Evolutionary conservation across 169 alveolate genomes (phyloP), one percentile per base, ranked within the genome.

Genomic region (Eimeria acervulina): DNA sequence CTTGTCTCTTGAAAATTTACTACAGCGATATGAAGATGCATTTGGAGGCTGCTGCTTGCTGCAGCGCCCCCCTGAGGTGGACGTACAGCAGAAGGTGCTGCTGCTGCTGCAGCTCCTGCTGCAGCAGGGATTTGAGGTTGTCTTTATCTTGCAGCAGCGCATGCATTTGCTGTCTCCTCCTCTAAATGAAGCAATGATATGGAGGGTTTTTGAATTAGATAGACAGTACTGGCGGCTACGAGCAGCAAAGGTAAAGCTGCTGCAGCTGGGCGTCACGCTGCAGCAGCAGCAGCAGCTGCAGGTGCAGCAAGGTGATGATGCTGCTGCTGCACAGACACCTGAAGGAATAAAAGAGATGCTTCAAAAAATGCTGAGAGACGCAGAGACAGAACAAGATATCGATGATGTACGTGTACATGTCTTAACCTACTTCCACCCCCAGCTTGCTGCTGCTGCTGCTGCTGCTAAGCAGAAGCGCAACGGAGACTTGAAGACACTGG

Each of bases 131-230:
- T 95, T 96, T 95, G 98, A 98, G 90, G 96, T 97, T 23, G 98
- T 98, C 36, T 97, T 96, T 51, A 96, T 98, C 38, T 96, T 97
- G 19, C 96, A 96, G 96, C 98, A 98, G 84, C 97, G 97, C 95
- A 95, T 97, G 5, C 98, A 97, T 70, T 93, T 98, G 7, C 81
- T 98, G 36, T 97, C 96, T 76, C 98, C 98, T 6, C 98, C 98
- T 23, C 96, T 98, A 33, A 97, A 97, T 63, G 97, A 96, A 68
- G 97, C 95, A 31, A 97, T 98, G 81, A 90, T 98, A 5, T 98
- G 98, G 98, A 96, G 97, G 80, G 93, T 96, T 36, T 97, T 95
- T 95, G 98, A 98, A 90, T 94, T 98, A 4, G 98, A 98, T 81
- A 76, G 55, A 51, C 72, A 83, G 42, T 89, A 68, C 52, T 40